These are phyloP conservation scores for Paxillus involutus DNA, from an alignment of 768 basidiomycete species.

Conservation along the genomic window DNA sequence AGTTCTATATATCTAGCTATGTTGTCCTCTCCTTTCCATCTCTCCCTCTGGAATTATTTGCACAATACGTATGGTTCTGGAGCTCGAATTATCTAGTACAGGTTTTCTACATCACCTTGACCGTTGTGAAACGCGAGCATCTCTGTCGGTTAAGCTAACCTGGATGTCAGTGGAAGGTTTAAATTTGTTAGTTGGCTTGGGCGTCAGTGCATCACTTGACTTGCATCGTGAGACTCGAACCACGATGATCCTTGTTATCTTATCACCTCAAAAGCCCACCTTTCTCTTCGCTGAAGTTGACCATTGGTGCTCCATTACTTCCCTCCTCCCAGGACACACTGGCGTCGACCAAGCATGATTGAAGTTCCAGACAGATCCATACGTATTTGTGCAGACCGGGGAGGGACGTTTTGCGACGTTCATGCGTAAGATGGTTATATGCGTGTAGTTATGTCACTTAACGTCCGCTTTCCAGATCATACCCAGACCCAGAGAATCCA, in stretches of 20 bases:
- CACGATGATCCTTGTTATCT: background rate
- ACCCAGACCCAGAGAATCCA: constrained; percentile 65
- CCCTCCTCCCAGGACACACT: background rate
- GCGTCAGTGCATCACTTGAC: no score
- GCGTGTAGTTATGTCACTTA: background rate
- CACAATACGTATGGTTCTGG: constrained; percentile 17
- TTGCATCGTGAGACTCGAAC: background rate
- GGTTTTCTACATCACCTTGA: background rate
- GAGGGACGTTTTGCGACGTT: constrained; percentile 91
- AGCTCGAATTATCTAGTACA: constrained; percentile 2
- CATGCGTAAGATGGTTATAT: constrained; percentile 55
- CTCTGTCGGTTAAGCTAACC: background rate
- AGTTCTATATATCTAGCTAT: constrained; percentile 16
- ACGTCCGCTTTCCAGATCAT: constrained; percentile 48
- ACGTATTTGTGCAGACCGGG: constrained; percentile 84
- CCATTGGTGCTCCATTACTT: background rate
- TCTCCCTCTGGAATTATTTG: constrained; percentile 6
- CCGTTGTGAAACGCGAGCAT: background rate
- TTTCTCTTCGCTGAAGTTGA: background rate
- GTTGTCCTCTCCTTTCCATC: constrained; percentile 22
- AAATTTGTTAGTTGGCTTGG: no score
- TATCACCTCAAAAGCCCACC: background rate
- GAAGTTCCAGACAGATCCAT: constrained; percentile 72
- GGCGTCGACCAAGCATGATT: constrained; percentile 7
- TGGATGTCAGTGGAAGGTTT: no score